phyloP scores from a whole-genome alignment of 768 basidiomycete species.

The Tricholoma flavovirens region DNA sequence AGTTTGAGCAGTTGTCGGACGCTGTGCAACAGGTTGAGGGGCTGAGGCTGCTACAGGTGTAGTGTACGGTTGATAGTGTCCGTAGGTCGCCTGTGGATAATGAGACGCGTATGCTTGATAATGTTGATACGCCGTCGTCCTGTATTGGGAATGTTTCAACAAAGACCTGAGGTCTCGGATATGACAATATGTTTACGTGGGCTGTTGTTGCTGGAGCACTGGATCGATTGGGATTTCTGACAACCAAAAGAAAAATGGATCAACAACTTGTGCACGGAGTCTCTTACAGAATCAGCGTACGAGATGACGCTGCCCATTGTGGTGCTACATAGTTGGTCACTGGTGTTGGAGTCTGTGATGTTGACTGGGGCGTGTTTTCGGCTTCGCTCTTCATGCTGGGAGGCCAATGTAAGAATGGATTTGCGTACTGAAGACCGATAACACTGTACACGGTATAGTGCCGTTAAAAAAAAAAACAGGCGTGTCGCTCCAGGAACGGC shows the following conservation, averaged over 20 bases:
- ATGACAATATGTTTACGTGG: slow-evolving; percentile 31
- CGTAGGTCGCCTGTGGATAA: slow-evolving; percentile 39
- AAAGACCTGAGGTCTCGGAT: slow-evolving; percentile 13
- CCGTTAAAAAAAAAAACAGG: background rate
- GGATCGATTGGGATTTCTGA: slow-evolving; percentile 64
- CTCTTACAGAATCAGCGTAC: slow-evolving; percentile 14
- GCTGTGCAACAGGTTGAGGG: slow-evolving; percentile 16
- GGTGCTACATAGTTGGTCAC: slow-evolving; percentile 23
- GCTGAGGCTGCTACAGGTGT: slow-evolving; percentile 24
- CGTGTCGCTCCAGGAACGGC: background rate
- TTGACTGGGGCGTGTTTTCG: slow-evolving; percentile 22
- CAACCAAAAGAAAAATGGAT: background rate
- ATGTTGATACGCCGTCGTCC: slow-evolving; percentile 45
- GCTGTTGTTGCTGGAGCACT: slow-evolving; percentile 56
- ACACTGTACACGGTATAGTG: background rate
- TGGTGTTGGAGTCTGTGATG: slow-evolving; percentile 22
- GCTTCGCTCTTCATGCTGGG: slow-evolving; percentile 39
- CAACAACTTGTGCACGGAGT: background rate
- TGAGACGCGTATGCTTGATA: slow-evolving; percentile 40
- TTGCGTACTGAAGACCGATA: background rate
- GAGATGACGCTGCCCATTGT: slow-evolving; percentile 27
- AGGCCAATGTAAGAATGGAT: background rate
- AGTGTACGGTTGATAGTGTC: slow-evolving; percentile 42
- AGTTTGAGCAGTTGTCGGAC: slow-evolving; percentile 12
- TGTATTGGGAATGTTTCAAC: slow-evolving; percentile 20